Percentiles rank a stretch among this genome's conserved stretches.
Evolutionary conservation across 2,329 filamentous ascomycete genomes (phyloP).

Genomic region (Verticillium tricorpus): DNA sequence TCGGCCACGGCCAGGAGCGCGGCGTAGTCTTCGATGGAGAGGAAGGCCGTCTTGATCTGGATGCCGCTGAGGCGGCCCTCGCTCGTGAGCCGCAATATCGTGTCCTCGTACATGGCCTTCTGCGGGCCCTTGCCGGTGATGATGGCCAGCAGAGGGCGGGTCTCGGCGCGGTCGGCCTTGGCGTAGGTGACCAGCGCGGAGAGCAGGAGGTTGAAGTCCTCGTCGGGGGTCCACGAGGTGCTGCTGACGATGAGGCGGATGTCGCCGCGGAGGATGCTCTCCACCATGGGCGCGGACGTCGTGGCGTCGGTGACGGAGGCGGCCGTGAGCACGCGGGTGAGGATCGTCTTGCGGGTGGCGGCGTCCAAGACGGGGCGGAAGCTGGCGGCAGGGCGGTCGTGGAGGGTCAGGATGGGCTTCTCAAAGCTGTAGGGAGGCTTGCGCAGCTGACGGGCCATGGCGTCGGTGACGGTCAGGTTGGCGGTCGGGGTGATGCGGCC

Average conservation of each 20-base stretch:
- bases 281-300: constrained; percentile 3
- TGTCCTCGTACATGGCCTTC: constrained; percentile 67
- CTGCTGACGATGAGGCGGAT: constrained; percentile 79
- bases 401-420: constrained; percentile 65
- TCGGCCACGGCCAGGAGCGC: constrained; percentile 78
- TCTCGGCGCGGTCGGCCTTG: constrained; percentile 29
- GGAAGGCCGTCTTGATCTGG: constrained; percentile 75
- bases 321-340: constrained; percentile 52
- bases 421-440: constrained; percentile 59
- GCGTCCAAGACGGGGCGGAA: constrained; percentile 64
- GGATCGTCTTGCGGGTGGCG: constrained; percentile 31
- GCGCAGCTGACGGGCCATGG: constrained; percentile 74
- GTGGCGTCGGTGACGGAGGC: constrained; percentile 63
- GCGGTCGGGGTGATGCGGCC: constrained; percentile 62
- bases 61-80: constrained; percentile 64
- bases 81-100: constrained; percentile 57
- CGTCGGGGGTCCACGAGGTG: constrained; percentile 95
- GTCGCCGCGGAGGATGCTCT: constrained; percentile 52
- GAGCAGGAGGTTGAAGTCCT: constrained; percentile 87
- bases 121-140: constrained; percentile 94
- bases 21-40: constrained; percentile 81
- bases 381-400: constrained; percentile 79
- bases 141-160: constrained; percentile 69
- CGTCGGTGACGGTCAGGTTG: constrained; percentile 84
- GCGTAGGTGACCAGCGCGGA: constrained; percentile 77